Evolutionary conservation across 208 protist genomes (phyloP).

Genomic region (Naegleria lovaniensis): DNA sequence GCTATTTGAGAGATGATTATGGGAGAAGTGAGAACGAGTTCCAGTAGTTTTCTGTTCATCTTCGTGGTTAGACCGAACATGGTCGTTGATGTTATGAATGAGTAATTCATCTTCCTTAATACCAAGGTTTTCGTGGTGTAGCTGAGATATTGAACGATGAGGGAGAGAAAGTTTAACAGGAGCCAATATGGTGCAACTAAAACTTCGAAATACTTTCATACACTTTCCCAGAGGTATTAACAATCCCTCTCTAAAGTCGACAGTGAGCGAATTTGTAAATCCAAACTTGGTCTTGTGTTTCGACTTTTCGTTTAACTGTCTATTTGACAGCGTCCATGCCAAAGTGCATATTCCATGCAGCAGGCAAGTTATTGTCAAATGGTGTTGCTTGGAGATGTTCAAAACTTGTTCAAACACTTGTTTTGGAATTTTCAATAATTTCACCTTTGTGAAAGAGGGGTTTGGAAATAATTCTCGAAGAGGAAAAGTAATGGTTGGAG

Average conservation of each 20-base stretch:
- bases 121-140: not conserved
- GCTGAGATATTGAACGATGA: too few species aligned
- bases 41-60: too few species aligned
- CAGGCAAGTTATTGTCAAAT: not conserved
- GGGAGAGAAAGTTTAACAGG: not conserved
- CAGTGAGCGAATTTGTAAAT: not conserved
- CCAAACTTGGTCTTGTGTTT: not conserved
- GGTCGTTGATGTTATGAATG: too few species aligned
- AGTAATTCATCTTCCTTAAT: too few species aligned
- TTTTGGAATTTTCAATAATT: not conserved
- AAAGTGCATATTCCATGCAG: not conserved
- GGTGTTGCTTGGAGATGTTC: not conserved
- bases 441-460: not conserved
- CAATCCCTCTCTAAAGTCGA: not conserved
- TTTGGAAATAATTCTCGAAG: not conserved
- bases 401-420: not conserved
- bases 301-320: not conserved
- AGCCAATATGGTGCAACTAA: not conserved
- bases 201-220: not conserved
- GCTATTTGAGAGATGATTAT: too few species aligned
- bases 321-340: not conserved
- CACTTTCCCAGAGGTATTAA: not conserved
- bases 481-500: not conserved
- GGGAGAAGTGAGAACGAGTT: too few species aligned
- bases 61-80: too few species aligned